Conservation (phyloP, 495 filamentous ascomycete species). For the Thermothielavioides terrestris region DNA sequence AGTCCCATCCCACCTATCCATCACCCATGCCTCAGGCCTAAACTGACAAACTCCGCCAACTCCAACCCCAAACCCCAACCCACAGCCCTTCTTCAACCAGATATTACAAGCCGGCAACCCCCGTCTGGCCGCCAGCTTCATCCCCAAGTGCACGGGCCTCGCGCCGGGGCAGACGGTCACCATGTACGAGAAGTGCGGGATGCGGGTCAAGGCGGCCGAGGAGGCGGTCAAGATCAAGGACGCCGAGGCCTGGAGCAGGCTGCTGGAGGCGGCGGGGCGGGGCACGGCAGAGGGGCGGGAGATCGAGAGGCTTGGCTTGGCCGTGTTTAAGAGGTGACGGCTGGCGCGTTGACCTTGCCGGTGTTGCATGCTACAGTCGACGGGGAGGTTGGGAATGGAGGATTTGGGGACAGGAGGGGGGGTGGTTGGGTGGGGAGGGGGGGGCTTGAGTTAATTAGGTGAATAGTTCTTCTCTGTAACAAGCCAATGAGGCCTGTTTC, state of each 20-base stretch:
- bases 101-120: conserved; percentile 83
- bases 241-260: conserved; percentile 44
- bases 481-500: too few relatives aligned
- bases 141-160: conserved; percentile 69
- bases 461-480: too few relatives aligned
- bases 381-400: too few relatives aligned
- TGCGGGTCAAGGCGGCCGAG: conserved; percentile 83
- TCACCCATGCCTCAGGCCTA: neutral
- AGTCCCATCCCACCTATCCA: neutral
- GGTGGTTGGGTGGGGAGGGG: too few relatives aligned
- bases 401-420: too few relatives aligned
- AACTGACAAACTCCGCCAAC: neutral
- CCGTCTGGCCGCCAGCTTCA: conserved; percentile 70
- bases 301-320: conserved; percentile 37
- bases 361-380: too few relatives aligned
- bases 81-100: conserved; percentile 84
- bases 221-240: conserved; percentile 83
- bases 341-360: neutral
- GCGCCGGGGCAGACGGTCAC: conserved; percentile 59
- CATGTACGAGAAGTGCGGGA: conserved; percentile 95
- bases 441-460: too few relatives aligned
- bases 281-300: conserved; percentile 36
- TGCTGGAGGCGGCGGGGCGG: conserved; percentile 39
- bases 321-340: conserved; percentile 36
- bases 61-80: neutral